Percentiles rank a stretch among this genome's conserved stretches.
These are phyloP conservation scores for Aspergillus sclerotioniger DNA, from an alignment of 495 filamentous ascomycete species.

Conservation along the genomic window DNA sequence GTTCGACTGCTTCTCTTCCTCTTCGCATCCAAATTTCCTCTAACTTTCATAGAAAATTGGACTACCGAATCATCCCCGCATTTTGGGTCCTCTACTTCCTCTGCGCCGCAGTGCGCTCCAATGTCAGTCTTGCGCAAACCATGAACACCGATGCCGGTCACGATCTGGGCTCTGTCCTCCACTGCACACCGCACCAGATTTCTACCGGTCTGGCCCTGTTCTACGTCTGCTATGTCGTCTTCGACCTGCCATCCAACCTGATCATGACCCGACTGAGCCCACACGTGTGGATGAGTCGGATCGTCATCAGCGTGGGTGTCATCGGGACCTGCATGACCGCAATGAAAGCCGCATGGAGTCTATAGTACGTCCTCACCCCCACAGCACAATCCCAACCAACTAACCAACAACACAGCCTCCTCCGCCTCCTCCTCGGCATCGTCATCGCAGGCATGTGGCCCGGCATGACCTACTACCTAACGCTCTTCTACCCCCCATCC, in stretches of 20 bases:
- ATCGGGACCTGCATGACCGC: constrained; percentile 80
- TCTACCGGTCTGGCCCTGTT: constrained; percentile 83
- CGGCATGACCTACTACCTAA: constrained; percentile 91
- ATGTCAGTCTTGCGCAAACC: constrained; percentile 86
- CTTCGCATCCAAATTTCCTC: neutral
- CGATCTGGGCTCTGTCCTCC: constrained; percentile 64
- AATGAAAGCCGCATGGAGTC: constrained; percentile 77
- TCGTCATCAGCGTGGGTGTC: constrained; percentile 82
- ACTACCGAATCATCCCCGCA: constrained; percentile 80
- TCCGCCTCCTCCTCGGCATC: constrained; percentile 81
- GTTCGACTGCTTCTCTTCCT: constrained; percentile 14
- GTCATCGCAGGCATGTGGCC: constrained; percentile 95
- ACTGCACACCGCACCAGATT: constrained; percentile 68
- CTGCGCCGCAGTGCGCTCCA: constrained; percentile 86
- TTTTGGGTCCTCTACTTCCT: constrained; percentile 95
- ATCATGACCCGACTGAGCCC: constrained; percentile 83
- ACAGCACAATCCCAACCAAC: constrained; percentile 6
- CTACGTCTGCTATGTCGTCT: constrained; percentile 87
- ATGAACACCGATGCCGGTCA: constrained; percentile 73
- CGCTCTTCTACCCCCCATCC: constrained; percentile 85
- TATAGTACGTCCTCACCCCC: constrained; percentile 59
- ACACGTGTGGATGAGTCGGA: constrained; percentile 89
- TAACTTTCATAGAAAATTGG: constrained; percentile 57
- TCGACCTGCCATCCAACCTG: constrained; percentile 86
- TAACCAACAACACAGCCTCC: constrained; percentile 47